Percentiles rank a stretch among this genome's conserved stretches.
phyloP scores from a whole-genome alignment of 164 flowering plant species.

The Umbilicus rupestris region DNA sequence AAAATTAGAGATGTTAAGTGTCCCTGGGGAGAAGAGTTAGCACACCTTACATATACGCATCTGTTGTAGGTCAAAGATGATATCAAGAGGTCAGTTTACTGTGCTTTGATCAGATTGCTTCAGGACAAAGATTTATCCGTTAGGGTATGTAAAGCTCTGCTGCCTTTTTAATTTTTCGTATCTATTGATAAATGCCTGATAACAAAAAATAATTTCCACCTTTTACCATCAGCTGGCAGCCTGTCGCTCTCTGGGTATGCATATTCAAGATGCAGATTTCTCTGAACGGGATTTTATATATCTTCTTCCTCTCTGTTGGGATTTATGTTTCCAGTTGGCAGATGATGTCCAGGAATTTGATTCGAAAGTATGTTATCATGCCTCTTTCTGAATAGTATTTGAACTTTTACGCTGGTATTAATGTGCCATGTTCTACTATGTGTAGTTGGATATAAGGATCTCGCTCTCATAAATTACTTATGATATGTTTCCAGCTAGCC shows the following conservation, averaged over 20 bases:
- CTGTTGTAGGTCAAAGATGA: conserved; percentile 74
- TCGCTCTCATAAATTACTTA: neutral
- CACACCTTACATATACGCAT: conserved; percentile 10
- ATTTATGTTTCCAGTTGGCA: conserved; percentile 68
- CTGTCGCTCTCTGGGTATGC: conserved; percentile 64
- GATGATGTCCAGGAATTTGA: conserved; percentile 92
- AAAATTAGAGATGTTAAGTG: neutral
- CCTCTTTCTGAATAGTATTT: neutral
- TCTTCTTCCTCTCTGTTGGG: conserved; percentile 81
- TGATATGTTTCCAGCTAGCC: too few relatives aligned
- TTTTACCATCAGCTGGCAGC: conserved; percentile 67
- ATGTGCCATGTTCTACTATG: neutral
- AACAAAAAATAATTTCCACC: neutral
- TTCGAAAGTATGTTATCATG: conserved; percentile 56
- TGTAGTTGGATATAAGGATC: neutral
- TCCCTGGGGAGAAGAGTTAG: neutral
- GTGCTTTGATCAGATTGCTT: conserved; percentile 74
- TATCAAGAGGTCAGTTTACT: conserved; percentile 65
- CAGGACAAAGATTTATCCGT: conserved; percentile 77
- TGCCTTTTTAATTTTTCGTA: neutral
- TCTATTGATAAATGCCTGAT: neutral
- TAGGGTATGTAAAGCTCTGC: conserved; percentile 40
- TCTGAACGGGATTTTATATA: conserved; percentile 53
- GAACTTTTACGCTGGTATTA: neutral
- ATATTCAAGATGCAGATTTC: conserved; percentile 81